Conservation (phyloP, 2,329 filamentous ascomycete species). For the Pseudogymnoascus destructans region DNA sequence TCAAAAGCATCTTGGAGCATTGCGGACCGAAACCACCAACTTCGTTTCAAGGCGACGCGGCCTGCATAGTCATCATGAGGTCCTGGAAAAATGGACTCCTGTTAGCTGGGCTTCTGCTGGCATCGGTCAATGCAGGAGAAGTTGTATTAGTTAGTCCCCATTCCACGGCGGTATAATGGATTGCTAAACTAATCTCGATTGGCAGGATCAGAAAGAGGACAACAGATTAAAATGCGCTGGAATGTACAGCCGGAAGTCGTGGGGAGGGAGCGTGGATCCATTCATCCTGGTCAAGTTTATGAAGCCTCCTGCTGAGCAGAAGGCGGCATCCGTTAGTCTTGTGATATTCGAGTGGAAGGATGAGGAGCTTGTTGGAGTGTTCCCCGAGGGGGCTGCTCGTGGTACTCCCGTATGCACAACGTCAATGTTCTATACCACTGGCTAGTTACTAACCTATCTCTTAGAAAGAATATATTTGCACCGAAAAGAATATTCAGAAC, state of each 20-base stretch:
- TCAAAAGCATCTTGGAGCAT: constrained; percentile 2
- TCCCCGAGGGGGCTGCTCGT: constrained; percentile 33
- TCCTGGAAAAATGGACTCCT: constrained; percentile 37
- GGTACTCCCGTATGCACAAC: not conserved
- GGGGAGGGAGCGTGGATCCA: constrained; percentile 79
- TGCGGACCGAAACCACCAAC: constrained; percentile 10
- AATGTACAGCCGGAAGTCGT: constrained; percentile 85
- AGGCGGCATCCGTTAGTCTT: constrained; percentile 59
- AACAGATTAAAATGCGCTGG: constrained; percentile 73
- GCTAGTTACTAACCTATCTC: constrained; percentile 24
- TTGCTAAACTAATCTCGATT: not conserved
- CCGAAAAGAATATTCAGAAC: constrained; percentile 52
- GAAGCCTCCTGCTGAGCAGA: constrained; percentile 38
- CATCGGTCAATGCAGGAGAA: constrained; percentile 44
- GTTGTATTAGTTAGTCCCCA: constrained; percentile 38
- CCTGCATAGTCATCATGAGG: constrained; percentile 35
- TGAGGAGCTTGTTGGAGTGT: constrained; percentile 61
- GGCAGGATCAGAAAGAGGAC: constrained; percentile 59
- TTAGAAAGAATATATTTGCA: constrained; percentile 61
- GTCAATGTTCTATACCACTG: not conserved
- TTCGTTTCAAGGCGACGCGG: constrained; percentile 15
- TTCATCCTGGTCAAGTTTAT: constrained; percentile 79
- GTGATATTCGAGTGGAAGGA: constrained; percentile 94
- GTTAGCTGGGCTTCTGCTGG: constrained; percentile 40
- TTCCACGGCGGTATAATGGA: not conserved